Evolutionary conservation across 2,329 filamentous ascomycete genomes (phyloP), one percentile per base, ranked within the genome.

Genomic region (Exophiala sideris): DNA sequence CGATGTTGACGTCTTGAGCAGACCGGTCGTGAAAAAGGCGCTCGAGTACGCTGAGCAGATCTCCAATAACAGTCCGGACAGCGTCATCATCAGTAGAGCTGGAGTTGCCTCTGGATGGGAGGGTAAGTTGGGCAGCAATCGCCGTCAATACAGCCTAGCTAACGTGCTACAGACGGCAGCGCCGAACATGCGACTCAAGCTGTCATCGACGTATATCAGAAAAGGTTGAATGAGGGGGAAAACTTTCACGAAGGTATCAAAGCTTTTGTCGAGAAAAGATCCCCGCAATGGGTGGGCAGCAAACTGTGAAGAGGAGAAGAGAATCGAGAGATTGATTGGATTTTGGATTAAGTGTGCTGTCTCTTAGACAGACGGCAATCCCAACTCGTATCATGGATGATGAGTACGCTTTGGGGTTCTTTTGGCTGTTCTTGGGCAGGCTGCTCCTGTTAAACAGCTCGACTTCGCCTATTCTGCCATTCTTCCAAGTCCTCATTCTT

Each of bases 211-310:
- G 24, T 59, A 12, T 56, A 50, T 32, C 47, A 49, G n/a, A 56
- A 36, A 40, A 53, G 57, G 21, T 42, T 59, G 24, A 84, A 89
- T 21, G 50, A 58, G 41, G 58, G 60, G 29, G 84, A 87, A 62
- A 92, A 92, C 69, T 84, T 89, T 71, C 80, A 79, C 51, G 88
- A 91, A 71, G 89, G 88, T 0, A 75, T 91, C 16, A 74, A 68
- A 70, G 88, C 87, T 56, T 92, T 92, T 74, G 84, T 88, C 14
- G 87, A 91, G 77, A 89, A 85, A 77, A 77, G 86, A 65, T 79
- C 81, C 71, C 82, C 87, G 1, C 75, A 75, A 35, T 91, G 87
- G 87, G 80, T 75, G 64, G 75, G 67, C 50, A 73, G 70, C 57
- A 73, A 73, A 60, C 54, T 73, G 52, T 73, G 48, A 36, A 39